Evolutionary conservation across 148 eudicot genomes (phyloP), one percentile per base, ranked within the genome.

Genomic region (Vaccinium darrowii): DNA sequence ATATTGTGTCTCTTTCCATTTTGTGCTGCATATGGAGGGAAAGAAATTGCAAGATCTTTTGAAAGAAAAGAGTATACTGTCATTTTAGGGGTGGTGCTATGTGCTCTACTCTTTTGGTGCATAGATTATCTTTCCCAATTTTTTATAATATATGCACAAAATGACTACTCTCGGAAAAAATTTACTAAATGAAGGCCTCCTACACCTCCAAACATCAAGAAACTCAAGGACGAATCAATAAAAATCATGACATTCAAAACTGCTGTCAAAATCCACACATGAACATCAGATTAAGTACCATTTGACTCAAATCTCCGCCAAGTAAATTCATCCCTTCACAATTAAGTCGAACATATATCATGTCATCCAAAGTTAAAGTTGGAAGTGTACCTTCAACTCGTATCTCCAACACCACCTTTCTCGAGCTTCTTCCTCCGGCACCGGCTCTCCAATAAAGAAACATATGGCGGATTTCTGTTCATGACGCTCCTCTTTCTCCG

Each of bases 351-450:
- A 4, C 49, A 43, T 25, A n/a, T 50, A 3, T 52, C 52, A 10
- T 50, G 8, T 7, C 18, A 33, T 12, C 74, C 16, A 21, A 47
- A 65, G 8, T 18, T 25, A 71, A 36, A 52, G 16, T 13, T 0
- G 16, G 13, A 78, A 49, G 82, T 72, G 75, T 76, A 96, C 99
- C 99, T 94, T 93, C 88, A 92, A 87, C 77, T 96, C 90, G 78
- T 91, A 96, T 33, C 99, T 94, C 95, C 98, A 94, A 5, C 83
- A 69, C 99, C 99, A 96, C 82, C 87, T 91, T 81, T 85, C 88
- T 75, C 74, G 88, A 88, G 99, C 99, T 81, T 93, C 98, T 79
- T 91, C 93, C 75, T 92, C 93, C 14, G 86, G 84, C 88, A 96
- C 90, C 27, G 98, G 92, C 67, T 92, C 93, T 36, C 98, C 98